Conservation (phyloP, 495 filamentous ascomycete species). For the Neurospora tetraspora region DNA sequence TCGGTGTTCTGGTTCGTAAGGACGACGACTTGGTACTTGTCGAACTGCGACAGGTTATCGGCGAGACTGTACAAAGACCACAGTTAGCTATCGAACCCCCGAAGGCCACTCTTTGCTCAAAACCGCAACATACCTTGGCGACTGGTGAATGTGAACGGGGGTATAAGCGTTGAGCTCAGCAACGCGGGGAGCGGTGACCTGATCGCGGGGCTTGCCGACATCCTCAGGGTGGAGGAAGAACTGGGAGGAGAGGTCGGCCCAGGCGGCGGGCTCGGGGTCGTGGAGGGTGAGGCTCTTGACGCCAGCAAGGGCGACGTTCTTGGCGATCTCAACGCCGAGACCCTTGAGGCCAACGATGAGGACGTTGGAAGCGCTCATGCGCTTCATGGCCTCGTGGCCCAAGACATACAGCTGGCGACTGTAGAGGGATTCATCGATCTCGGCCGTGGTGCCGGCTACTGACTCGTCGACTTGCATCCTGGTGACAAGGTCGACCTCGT, state of each 20-base stretch:
- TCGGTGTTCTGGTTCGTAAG: conserved; percentile 73
- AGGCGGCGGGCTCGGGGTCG: conserved; percentile 69
- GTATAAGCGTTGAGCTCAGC: conserved; percentile 96
- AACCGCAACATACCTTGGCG: conserved; percentile 25
- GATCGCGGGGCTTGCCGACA: conserved; percentile 84
- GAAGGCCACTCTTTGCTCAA: too few relatives aligned
- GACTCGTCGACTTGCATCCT: conserved; percentile 77
- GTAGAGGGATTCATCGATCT: conserved; percentile 97
- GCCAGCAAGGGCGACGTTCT: conserved; percentile 96
- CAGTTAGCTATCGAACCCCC: conserved; percentile 10
- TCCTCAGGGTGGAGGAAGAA: conserved; percentile 89
- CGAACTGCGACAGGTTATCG: conserved; percentile 63
- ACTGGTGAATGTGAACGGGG: conserved; percentile 67
- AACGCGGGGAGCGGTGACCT: conserved; percentile 76
- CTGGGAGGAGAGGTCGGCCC: conserved; percentile 86
- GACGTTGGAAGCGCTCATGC: conserved; percentile 93
- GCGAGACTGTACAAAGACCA: conserved; percentile 36
- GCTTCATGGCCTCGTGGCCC: conserved; percentile 99
- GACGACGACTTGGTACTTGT: conserved; percentile 85
- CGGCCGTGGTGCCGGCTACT: conserved; percentile 34
- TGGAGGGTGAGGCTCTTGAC: conserved; percentile 75
- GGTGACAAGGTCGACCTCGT: conserved; percentile 53
- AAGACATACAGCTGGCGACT: conserved; percentile 97
- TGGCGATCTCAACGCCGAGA: conserved; percentile 95
- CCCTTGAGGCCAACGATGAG: conserved; percentile 88